Conservation (phyloP, 306 rosid genomes). For the Sicyos baderoa region DNA sequence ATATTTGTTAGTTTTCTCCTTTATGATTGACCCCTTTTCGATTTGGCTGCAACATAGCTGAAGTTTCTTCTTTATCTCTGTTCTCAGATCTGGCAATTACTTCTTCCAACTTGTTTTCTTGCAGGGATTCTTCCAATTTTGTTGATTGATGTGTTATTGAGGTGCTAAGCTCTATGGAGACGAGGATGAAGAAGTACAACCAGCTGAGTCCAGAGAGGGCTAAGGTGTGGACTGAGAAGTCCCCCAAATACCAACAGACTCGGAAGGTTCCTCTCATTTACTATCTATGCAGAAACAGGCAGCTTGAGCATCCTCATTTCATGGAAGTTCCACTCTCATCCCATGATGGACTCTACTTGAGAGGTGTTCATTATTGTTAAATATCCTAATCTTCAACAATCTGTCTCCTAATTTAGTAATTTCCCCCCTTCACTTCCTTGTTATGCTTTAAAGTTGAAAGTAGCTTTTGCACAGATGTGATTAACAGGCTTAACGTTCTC, state of each 20-base stretch:
- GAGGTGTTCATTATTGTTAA: conserved; percentile 47
- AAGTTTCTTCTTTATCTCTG: background rate
- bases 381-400: background rate
- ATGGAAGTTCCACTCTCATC: conserved; percentile 79
- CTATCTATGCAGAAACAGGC: conserved; percentile 76
- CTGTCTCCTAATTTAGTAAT: conserved; percentile 8
- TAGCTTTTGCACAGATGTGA: conserved; percentile 53
- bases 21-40: background rate
- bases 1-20: background rate
- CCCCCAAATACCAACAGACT: conserved; percentile 65
- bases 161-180: conserved; percentile 42
- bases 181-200: conserved; percentile 56
- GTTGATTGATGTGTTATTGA: conserved; percentile 24
- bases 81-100: background rate
- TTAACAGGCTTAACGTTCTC: conserved; percentile 54
- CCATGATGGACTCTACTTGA: conserved; percentile 55
- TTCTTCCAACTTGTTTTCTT: conserved; percentile 14
- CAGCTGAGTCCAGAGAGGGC: conserved; percentile 87
- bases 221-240: conserved; percentile 86
- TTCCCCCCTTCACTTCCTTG: background rate
- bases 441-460: background rate
- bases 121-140: background rate
- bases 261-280: conserved; percentile 79
- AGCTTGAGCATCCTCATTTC: conserved; percentile 94
- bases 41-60: background rate